phyloP scores from a whole-genome alignment of 164 flowering plant species.

The Berberis vulgaris region DNA sequence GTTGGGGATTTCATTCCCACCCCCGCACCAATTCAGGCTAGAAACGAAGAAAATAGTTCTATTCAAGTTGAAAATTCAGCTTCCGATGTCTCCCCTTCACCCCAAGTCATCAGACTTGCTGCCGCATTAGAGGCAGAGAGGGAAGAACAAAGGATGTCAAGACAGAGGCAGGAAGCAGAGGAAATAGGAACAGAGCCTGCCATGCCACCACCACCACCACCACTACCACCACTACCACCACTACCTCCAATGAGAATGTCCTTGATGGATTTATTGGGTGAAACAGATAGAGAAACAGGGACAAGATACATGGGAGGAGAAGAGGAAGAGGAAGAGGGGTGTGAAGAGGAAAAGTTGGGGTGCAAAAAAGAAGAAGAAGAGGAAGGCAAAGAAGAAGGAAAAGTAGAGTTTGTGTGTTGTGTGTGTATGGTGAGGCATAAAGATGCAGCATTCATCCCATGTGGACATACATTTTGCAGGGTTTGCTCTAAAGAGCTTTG shows the following conservation, averaged over 20 bases:
- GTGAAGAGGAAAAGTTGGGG: background rate
- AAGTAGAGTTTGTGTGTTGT: constrained; percentile 41
- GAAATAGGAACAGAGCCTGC: background rate
- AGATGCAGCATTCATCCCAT: constrained; percentile 88
- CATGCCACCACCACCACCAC: background rate
- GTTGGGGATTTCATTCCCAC: too few species aligned
- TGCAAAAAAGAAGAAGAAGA: background rate
- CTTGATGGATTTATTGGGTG: constrained; percentile 78
- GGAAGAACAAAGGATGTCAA: background rate
- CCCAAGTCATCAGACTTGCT: background rate
- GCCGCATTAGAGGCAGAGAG: background rate
- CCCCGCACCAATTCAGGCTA: too few species aligned
- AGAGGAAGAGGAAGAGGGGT: background rate
- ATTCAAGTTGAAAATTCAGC: background rate
- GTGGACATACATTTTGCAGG: constrained; percentile 93
- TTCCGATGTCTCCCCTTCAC: background rate
- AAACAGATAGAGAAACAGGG: constrained; percentile 31
- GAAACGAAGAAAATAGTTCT: background rate
- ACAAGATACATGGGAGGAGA: constrained; percentile 14
- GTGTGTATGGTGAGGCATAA: constrained; percentile 94
- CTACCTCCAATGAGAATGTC: constrained; percentile 36
- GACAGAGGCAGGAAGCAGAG: background rate
- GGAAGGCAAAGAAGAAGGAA: constrained; percentile 4
- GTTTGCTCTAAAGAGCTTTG: constrained; percentile 79
- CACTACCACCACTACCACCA: background rate